These are phyloP conservation scores for Xylaria palmicola DNA, from an alignment of 495 filamentous ascomycete genomes.

Conservation along the genomic window DNA sequence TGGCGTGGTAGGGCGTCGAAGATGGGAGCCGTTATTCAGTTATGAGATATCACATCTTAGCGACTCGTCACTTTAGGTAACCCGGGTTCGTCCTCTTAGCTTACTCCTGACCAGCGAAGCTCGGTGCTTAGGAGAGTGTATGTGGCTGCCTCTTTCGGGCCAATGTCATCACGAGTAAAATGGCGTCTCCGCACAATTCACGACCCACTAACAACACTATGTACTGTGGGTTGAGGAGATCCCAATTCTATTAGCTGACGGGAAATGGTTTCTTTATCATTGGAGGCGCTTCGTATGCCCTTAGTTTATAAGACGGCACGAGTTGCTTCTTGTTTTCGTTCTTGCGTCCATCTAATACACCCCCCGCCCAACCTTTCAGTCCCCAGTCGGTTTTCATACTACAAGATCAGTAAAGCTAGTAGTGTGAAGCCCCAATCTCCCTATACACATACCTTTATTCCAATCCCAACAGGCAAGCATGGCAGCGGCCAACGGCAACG, in stretches of 20 bases:
- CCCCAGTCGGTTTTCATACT: background rate
- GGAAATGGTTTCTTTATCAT: constrained; percentile 1
- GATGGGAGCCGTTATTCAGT: too few relatives aligned
- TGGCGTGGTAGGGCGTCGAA: background rate
- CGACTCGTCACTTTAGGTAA: background rate
- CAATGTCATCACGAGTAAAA: constrained; percentile 37
- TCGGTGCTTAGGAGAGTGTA: constrained; percentile 3
- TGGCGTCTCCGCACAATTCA: constrained; percentile 17
- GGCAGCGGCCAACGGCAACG: background rate
- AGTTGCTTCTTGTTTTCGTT: background rate
- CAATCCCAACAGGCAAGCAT: background rate
- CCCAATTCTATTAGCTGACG: constrained; percentile 19
- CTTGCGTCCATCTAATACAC: background rate
- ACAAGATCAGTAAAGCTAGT: background rate
- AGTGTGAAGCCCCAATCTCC: background rate
- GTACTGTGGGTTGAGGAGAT: constrained; percentile 16
- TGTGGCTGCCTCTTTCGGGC: constrained; percentile 28
- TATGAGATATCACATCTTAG: background rate
- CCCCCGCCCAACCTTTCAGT: background rate
- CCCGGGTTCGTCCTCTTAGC: background rate
- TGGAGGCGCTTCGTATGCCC: background rate
- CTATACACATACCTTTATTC: background rate
- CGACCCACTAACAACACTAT: constrained; percentile 27
- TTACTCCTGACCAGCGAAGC: background rate
- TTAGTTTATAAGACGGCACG: background rate